Evolutionary conservation across 106 monocot species (phyloP).

Genomic region (Dendrobium officinale): DNA sequence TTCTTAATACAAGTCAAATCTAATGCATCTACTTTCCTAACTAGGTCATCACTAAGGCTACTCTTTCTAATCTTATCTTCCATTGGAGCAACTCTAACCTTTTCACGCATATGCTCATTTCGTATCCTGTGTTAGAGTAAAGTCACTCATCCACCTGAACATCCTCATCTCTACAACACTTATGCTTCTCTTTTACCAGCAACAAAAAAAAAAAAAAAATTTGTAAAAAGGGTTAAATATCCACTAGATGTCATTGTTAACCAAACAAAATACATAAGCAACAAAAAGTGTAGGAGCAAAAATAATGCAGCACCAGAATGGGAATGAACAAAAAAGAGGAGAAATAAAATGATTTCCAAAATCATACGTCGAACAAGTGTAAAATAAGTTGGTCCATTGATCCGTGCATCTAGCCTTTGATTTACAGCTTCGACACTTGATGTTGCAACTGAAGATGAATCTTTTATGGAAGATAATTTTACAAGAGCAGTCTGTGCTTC

Average conservation of each 20-base stretch:
- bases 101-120: too few relatives aligned
- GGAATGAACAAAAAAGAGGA: not conserved
- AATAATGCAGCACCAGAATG: not conserved
- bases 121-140: too few relatives aligned
- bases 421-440: conserved; percentile 16
- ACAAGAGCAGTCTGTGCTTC: conserved; percentile 12
- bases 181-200: too few relatives aligned
- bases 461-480: conserved; percentile 20
- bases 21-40: too few relatives aligned
- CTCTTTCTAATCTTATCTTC: too few relatives aligned
- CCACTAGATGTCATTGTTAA: not conserved
- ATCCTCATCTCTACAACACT: too few relatives aligned
- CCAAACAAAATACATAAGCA: not conserved
- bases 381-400: conserved; percentile 22
- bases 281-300: not conserved
- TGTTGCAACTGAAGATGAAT: conserved; percentile 1
- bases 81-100: too few relatives aligned
- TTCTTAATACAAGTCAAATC: too few relatives aligned
- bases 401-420: conserved; percentile 26
- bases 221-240: not conserved
- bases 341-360: not conserved
- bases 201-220: too few relatives aligned
- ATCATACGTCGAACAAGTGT: conserved; percentile 31
- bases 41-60: too few relatives aligned
- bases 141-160: too few relatives aligned